These are phyloP conservation scores for Heliosperma pusillum DNA, from an alignment of 148 eudicot species.

Conservation along the genomic window DNA sequence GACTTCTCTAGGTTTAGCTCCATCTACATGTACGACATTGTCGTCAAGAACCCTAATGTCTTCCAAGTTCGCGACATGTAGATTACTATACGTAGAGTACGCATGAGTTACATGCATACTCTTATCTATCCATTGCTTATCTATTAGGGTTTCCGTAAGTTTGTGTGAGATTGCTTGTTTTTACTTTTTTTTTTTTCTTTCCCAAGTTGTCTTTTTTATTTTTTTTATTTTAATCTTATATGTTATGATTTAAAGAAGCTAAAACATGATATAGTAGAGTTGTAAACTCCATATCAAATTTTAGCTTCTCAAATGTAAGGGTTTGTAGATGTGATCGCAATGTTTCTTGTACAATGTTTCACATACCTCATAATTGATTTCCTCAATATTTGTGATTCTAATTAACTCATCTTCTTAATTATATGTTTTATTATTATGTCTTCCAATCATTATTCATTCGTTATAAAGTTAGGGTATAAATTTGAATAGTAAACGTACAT, in stretches of 20 bases:
- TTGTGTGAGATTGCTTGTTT: not conserved
- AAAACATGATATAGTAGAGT: not conserved
- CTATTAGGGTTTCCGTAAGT: not conserved
- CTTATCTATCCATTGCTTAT: not conserved
- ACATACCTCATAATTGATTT: not conserved
- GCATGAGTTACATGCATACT: conserved; percentile 4
- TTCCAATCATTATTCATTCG: not conserved
- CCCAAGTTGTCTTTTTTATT: not conserved
- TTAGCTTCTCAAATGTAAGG: conserved; percentile 10
- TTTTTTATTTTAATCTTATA: too few species aligned
- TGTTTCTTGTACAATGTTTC: not conserved
- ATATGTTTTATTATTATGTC: not conserved
- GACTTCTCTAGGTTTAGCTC: conserved; percentile 51
- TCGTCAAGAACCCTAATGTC: conserved; percentile 47
- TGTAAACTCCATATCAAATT: not conserved
- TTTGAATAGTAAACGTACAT: too few species aligned
- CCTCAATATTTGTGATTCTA: not conserved
- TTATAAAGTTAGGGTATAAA: too few species aligned
- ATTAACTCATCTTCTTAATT: not conserved
- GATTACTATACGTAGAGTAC: not conserved
- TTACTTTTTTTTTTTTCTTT: not conserved
- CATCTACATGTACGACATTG: conserved; percentile 54
- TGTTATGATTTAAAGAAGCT: not conserved
- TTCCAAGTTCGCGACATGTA: conserved; percentile 55
- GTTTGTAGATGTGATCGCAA: not conserved